Conservation (phyloP, 106 monocot genomes). For the Apostasia shenzhenica region DNA sequence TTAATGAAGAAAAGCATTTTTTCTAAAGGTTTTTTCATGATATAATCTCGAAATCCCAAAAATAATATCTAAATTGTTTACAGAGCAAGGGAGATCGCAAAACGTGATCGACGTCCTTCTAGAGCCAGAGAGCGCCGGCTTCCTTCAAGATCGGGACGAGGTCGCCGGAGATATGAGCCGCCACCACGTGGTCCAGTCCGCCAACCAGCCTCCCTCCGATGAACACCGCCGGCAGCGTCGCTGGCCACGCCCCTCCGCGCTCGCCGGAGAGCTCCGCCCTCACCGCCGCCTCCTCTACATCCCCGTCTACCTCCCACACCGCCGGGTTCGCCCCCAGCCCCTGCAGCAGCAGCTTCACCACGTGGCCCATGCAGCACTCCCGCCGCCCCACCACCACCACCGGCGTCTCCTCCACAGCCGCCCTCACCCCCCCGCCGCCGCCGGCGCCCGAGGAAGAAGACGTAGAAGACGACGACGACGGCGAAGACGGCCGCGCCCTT, state of each 20-base stretch:
- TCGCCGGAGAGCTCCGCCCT: neutral
- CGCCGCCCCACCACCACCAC: conserved; percentile 3
- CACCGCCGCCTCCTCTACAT: conserved; percentile 7
- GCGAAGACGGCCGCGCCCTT: neutral
- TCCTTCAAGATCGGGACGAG: conserved; percentile 66
- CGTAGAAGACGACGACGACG: neutral
- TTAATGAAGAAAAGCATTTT: too few relatives aligned
- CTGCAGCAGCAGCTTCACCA: conserved; percentile 5
- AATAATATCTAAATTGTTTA: too few relatives aligned
- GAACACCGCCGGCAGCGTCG: conserved; percentile 28
- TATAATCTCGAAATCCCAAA: too few relatives aligned
- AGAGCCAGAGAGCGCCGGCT: conserved; percentile 67
- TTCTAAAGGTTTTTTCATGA: too few relatives aligned
- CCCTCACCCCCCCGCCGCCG: neutral
- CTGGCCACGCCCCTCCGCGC: neutral
- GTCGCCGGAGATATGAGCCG: conserved; percentile 54
- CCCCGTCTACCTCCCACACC: conserved; percentile 4
- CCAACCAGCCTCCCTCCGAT: conserved; percentile 65
- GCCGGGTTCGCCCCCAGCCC: conserved; percentile 3
- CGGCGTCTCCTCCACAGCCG: conserved; percentile 9
- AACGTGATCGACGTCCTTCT: neutral
- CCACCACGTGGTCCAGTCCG: conserved; percentile 61
- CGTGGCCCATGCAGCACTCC: conserved; percentile 9
- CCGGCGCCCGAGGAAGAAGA: neutral
- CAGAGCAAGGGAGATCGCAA: too few relatives aligned